Evolutionary conservation across 306 rosid species (phyloP), one percentile per base, ranked within the genome.

Genomic region (Trichosanthes cucumerina): DNA sequence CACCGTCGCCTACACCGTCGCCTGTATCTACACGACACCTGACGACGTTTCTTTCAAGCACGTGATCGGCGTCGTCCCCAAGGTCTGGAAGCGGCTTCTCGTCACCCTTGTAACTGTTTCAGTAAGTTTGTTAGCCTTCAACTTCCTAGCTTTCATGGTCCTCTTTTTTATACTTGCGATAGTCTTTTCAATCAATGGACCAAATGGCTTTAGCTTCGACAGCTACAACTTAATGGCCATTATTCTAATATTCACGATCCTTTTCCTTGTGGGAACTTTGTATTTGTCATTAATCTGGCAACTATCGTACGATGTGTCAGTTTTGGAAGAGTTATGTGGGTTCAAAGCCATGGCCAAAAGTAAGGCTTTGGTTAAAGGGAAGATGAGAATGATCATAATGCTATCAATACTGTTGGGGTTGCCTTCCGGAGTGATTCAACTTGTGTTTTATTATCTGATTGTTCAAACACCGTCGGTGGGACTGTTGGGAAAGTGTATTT

Each of bases 281-380:
- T 93, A 89, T 75, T 34, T 93, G 23, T 13, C 86, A 3, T 24
- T 88, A 28, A 53, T 86, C 12, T 93, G 98, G 98, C 89, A 85
- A 21, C 16, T 93, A 21, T 90, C 98, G 0, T 82, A 84, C 34
- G 93, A 86, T 15, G 91, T 93, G 2, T 80, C 91, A 0, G 94
- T 93, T 62, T 75, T 93, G 21, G 98, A 93, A 71, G 94, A 92
- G 26, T 59, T 73, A 0, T 83, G 59, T 6, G 98, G 97, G 28
- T 2, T 92, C 3, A 6, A 19, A 49, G 98, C 98, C 19, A 87
- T 94, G 98, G 44, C 15, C 65, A 94, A 87, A 80, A 87, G 94
- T 82, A 84, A 50, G 80, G 85, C 80, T 2, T 59, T 93, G 66
- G 71, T 88, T 7, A 88, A 68, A 79, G 98, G 98, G 11, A 93